Base-by-base conservation (phyloP, 192 early-diverging fungal species). In the Pilaira anomala region DNA sequence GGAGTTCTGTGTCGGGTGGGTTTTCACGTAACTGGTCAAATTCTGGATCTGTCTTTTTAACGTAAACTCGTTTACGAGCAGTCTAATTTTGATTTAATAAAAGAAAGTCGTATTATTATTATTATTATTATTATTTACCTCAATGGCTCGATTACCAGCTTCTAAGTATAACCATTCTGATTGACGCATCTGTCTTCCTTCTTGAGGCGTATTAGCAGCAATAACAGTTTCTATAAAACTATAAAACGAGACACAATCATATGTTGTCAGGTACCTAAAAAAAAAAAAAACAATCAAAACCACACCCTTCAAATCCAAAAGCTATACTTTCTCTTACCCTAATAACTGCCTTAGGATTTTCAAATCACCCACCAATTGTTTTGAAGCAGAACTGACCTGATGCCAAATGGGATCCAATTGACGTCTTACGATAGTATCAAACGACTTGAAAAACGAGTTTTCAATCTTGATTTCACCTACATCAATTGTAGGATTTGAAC, bases 341-440 rank as follows among this genome's bases (percentile, higher is more conserved):
- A 93, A 65, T 16, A 98, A 69, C 6, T 79, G 79, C 1, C 95
- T 82, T 26, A 97, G 75, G 0, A 78, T 79, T 18, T 80, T 80
- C 28, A 98, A 46, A 67, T 98, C 96, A 2, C 51, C 63, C 3
- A 91, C 85, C 18, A 98, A 76, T 16, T 87, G 79, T 60, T 91
- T 93, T 2, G 87, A 85, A 40, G 87, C 88, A 7, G 65, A 48
- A 28, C 84, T 80, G 25, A 96, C 82, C 16, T 85, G 72, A 75
- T 98, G 93, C 95, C 94, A 98, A 40, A 93, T 77, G 7, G 92
- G 90, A 57, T 88, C 85, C 48, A 98, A 72, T 71, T 93, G 93
- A 1, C 68, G 73, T 30, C 86, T 78, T 18, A 98, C 73, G 29
- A 92, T 77, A 0, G 66, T 66, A 76, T 98, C 96, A 73, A 97